These are phyloP conservation scores for Boletellus ananiceps DNA, from an alignment of 768 basidiomycete species.

Conservation along the genomic window DNA sequence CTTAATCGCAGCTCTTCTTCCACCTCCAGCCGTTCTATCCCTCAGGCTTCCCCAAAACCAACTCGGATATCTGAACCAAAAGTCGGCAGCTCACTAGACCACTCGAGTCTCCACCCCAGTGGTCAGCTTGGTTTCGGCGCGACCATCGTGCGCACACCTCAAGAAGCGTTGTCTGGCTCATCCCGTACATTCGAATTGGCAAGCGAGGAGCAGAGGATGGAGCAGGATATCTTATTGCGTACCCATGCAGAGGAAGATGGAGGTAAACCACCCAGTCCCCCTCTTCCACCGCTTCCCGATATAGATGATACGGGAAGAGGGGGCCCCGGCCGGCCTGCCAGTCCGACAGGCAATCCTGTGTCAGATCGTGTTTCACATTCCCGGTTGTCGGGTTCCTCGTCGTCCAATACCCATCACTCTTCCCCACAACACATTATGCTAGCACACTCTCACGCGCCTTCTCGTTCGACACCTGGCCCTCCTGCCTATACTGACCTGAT, in stretches of 20 bases:
- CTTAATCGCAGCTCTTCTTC: slow-evolving; percentile 36
- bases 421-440: slow-evolving; percentile 30
- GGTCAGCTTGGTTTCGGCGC: slow-evolving; percentile 68
- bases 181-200: slow-evolving; percentile 2
- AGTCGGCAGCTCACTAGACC: slow-evolving; percentile 31
- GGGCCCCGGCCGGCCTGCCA: slow-evolving; percentile 6
- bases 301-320: not conserved
- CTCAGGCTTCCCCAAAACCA: slow-evolving; percentile 35
- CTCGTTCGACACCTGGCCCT: slow-evolving; percentile 45
- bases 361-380: slow-evolving; percentile 28
- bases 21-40: slow-evolving; percentile 18
- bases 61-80: slow-evolving; percentile 44
- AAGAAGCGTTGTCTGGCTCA: slow-evolving; percentile 58
- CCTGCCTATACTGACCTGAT: slow-evolving; percentile 42
- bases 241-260: slow-evolving; percentile 15
- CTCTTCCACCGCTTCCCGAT: slow-evolving; percentile 51
- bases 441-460: slow-evolving; percentile 32
- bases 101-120: slow-evolving; percentile 31
- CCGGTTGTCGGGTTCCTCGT: slow-evolving; percentile 31
- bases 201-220: slow-evolving; percentile 10
- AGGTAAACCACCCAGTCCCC: slow-evolving; percentile 35
- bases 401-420: slow-evolving; percentile 31
- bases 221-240: slow-evolving; percentile 7
- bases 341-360: slow-evolving; percentile 18
- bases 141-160: slow-evolving; percentile 71